A percentile compares a stretch with the other conserved stretches of the same genome.
Conservation (phyloP, 805 yeast species). For the Priceomyces melissophilus region DNA sequence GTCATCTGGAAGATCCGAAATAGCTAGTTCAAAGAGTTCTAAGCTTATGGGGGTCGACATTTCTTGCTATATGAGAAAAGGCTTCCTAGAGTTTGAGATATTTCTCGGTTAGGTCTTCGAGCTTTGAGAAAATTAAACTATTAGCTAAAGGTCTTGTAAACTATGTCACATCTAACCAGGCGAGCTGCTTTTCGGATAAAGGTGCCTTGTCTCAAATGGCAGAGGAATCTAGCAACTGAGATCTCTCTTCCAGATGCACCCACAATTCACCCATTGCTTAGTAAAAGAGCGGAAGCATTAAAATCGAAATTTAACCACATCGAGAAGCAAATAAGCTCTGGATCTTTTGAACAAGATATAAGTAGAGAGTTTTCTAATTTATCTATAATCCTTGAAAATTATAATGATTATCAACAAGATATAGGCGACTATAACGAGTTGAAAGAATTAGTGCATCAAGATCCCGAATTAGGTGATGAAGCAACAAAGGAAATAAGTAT, state of each 20-base stretch:
- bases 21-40: slow-evolving; percentile 48
- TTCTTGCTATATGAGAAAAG: not conserved
- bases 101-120: too few species aligned
- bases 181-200: not conserved
- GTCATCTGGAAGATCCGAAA: slow-evolving; percentile 50
- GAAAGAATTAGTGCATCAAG: slow-evolving; percentile 25
- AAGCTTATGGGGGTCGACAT: slow-evolving; percentile 22
- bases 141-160: not conserved
- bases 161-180: not conserved
- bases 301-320: slow-evolving; percentile 23
- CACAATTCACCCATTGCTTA: slow-evolving; percentile 36
- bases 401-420: slow-evolving; percentile 23
- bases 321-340: slow-evolving; percentile 25
- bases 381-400: slow-evolving; percentile 29
- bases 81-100: too few species aligned
- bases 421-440: slow-evolving; percentile 23
- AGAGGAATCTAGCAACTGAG: not conserved
- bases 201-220: not conserved
- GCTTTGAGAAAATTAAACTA: too few species aligned
- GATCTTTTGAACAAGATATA: slow-evolving; percentile 32
- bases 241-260: slow-evolving; percentile 12
- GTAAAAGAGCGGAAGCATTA: slow-evolving; percentile 34
- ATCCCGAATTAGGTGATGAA: slow-evolving; percentile 46
- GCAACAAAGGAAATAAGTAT: slow-evolving; percentile 59
- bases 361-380: slow-evolving; percentile 31